phyloP scores from a whole-genome alignment of 345 rosid species.

The Acer campestre region DNA sequence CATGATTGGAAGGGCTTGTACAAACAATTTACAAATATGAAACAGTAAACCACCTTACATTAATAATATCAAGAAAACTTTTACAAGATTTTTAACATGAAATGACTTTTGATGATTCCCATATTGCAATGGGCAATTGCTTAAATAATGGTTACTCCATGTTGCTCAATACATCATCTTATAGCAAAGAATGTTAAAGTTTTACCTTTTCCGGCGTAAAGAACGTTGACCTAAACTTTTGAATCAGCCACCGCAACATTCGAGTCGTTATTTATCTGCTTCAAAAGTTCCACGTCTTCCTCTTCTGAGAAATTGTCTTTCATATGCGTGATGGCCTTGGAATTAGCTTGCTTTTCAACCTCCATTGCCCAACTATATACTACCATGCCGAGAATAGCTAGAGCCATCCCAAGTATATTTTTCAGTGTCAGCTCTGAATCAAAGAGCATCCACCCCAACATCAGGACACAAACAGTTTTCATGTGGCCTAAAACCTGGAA shows the following conservation, averaged over 20 bases:
- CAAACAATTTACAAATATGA: neutral
- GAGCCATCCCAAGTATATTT: slow-evolving; percentile 43
- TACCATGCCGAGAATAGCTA: slow-evolving; percentile 45
- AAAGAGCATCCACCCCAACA: slow-evolving; percentile 46
- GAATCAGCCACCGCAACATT: slow-evolving; percentile 31
- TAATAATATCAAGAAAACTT: too few relatives aligned
- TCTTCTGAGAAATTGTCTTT: slow-evolving; percentile 23
- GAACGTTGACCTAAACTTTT: slow-evolving; percentile 6
- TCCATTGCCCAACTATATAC: slow-evolving; percentile 42
- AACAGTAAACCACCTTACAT: neutral
- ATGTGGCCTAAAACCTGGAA: slow-evolving; percentile 59
- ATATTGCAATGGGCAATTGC: neutral
- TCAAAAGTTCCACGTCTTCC: slow-evolving; percentile 22
- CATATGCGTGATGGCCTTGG: neutral
- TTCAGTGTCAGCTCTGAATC: slow-evolving; percentile 42
- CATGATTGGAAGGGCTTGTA: neutral
- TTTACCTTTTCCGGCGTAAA: neutral
- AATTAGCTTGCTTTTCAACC: slow-evolving; percentile 16
- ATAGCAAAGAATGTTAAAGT: neutral
- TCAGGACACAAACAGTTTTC: slow-evolving; percentile 47
- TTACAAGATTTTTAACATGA: neutral
- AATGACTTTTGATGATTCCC: neutral
- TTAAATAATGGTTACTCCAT: neutral
- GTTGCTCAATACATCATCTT: neutral
- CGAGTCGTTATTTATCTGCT: slow-evolving; percentile 19